Percentiles rank a stretch among this genome's conserved stretches.
These are phyloP conservation scores for Syzygium aromaticum DNA, from an alignment of 345 rosid genomes.

Conservation along the genomic window DNA sequence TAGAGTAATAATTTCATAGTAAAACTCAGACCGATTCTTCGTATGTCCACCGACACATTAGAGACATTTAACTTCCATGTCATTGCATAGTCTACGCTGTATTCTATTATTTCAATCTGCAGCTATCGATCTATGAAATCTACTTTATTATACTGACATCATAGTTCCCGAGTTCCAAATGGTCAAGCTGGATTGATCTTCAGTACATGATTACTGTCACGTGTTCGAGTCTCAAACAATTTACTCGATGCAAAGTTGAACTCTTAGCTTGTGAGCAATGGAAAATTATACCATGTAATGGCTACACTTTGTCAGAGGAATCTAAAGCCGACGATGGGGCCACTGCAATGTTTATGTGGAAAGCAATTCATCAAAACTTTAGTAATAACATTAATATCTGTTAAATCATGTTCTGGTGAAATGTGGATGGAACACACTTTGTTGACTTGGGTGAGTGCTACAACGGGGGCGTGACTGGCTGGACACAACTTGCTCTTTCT, in stretches of 20 bases:
- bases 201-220: not conserved
- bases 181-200: not conserved
- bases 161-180: not conserved
- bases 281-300: not conserved
- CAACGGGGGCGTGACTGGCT: not conserved
- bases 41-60: not conserved
- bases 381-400: not conserved
- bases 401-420: not conserved
- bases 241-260: not conserved
- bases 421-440: not conserved
- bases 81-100: not conserved
- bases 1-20: not conserved
- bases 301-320: not conserved
- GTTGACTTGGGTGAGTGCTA: not conserved
- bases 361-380: not conserved
- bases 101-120: not conserved
- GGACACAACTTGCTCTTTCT: not conserved
- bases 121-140: not conserved
- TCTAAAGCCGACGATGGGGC: not conserved
- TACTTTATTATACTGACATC: not conserved
- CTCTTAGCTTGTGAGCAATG: not conserved
- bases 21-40: not conserved
- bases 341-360: not conserved
- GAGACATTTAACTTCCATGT: not conserved
- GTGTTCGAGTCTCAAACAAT: not conserved